A percentile compares a stretch with the other conserved stretches of the same genome.
These are phyloP conservation scores for Xylariales sp. DNA, from an alignment of 2,329 filamentous ascomycete genomes.

Conservation along the genomic window DNA sequence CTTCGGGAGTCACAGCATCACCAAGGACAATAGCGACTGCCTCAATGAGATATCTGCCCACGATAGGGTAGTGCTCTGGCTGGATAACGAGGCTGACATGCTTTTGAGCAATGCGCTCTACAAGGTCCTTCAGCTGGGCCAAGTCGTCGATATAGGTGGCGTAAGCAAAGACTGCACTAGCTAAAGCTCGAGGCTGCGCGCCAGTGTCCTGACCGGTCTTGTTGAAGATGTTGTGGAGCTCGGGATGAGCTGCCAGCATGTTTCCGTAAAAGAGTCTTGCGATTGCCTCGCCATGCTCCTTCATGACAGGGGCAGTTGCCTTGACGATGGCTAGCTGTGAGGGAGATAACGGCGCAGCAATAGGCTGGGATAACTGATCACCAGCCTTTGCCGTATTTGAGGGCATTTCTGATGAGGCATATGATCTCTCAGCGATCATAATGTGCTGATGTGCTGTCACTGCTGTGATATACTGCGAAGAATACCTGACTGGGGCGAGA, in stretches of 20 bases:
- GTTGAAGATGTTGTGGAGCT: conserved; percentile 68
- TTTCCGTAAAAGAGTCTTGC: conserved; percentile 69
- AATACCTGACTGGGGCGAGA: too few species aligned
- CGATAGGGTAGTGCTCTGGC: conserved; percentile 65
- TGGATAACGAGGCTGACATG: conserved; percentile 67
- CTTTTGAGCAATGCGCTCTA: conserved; percentile 71
- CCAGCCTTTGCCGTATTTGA: not conserved
- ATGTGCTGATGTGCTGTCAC: too few species aligned
- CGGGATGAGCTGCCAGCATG: conserved; percentile 59
- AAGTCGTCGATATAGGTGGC: conserved; percentile 69
- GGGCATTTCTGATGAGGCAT: not conserved
- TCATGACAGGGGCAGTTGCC: conserved; percentile 68
- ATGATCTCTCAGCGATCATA: not conserved
- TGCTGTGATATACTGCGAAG: too few species aligned
- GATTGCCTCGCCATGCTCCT: conserved; percentile 63
- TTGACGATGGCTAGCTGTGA: conserved; percentile 69
- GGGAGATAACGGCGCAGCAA: conserved; percentile 48
- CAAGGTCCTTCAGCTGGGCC: conserved; percentile 47
- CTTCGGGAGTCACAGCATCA: conserved; percentile 58
- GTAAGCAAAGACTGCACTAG: conserved; percentile 65
- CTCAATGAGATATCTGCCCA: conserved; percentile 62
- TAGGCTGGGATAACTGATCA: not conserved
- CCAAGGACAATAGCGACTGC: conserved; percentile 66
- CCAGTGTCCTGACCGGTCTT: conserved; percentile 63
- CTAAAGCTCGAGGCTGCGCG: conserved; percentile 65